Evolutionary conservation across 306 rosid species (phyloP).

Genomic region (Rubus parviflorus): DNA sequence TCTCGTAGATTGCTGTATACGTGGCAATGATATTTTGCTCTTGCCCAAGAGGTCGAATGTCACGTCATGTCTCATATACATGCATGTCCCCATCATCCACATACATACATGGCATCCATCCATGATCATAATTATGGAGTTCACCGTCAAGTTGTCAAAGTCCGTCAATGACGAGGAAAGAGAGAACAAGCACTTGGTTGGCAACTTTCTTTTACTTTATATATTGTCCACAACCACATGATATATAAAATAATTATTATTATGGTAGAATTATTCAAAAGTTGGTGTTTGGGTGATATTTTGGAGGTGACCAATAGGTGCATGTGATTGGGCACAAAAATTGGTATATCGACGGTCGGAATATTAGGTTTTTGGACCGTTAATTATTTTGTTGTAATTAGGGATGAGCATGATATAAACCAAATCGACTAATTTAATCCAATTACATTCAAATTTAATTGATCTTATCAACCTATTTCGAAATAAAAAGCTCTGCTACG

Average conservation of each 20-base stretch:
- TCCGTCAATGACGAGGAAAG: conserved; percentile 13
- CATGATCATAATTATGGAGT: neutral
- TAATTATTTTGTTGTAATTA: too few relatives aligned
- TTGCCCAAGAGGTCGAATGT: conserved; percentile 31
- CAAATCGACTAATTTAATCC: too few relatives aligned
- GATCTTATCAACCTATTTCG: too few relatives aligned
- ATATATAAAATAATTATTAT: neutral
- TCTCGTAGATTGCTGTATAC: conserved; percentile 43
- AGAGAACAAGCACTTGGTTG: neutral
- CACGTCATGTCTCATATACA: conserved; percentile 34
- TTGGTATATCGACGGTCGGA: too few relatives aligned
- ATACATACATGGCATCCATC: neutral
- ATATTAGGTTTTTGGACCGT: too few relatives aligned
- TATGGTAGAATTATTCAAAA: neutral
- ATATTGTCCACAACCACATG: conserved; percentile 1
- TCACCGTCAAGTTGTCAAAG: too few relatives aligned
- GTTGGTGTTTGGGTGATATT: neutral
- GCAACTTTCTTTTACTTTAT: neutral
- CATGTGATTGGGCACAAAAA: neutral
- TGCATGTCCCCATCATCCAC: neutral
- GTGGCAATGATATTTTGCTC: conserved; percentile 92
- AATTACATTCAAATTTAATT: too few relatives aligned
- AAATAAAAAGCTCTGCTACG: too few relatives aligned
- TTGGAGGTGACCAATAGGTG: neutral
- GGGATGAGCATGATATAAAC: too few relatives aligned